Evolutionary conservation across 345 rosid genomes (phyloP).

Genomic region (Rhodamnia argentea): DNA sequence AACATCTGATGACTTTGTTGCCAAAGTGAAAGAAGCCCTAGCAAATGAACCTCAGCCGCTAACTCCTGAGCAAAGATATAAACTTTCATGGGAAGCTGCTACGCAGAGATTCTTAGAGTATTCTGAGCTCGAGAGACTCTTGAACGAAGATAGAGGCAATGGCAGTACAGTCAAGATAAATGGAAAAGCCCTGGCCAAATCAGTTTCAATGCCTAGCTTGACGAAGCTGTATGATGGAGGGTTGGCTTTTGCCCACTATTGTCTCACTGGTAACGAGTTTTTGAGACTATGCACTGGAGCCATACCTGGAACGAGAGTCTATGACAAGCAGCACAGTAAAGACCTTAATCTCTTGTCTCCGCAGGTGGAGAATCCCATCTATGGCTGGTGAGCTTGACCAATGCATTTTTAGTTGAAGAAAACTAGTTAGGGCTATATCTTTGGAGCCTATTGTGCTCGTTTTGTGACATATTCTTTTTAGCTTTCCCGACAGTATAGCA

Average conservation of each 20-base stretch:
- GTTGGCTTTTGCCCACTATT: conserved; percentile 77
- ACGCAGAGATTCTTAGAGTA: conserved; percentile 81
- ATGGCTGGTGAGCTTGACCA: conserved; percentile 41
- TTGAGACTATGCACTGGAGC: conserved; percentile 81
- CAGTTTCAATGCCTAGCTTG: conserved; percentile 50
- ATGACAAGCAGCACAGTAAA: conserved; percentile 73
- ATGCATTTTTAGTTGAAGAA: neutral
- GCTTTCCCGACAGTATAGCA: neutral
- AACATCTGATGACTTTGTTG: conserved; percentile 74
- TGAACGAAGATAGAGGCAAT: conserved; percentile 14
- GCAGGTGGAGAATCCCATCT: conserved; percentile 69
- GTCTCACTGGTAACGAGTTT: conserved; percentile 81
- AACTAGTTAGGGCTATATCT: neutral
- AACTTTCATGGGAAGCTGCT: conserved; percentile 97
- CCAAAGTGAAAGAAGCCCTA: conserved; percentile 79
- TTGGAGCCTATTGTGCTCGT: neutral
- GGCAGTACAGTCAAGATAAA: conserved; percentile 5
- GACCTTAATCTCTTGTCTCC: conserved; percentile 83
- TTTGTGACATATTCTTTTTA: neutral
- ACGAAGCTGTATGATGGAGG: conserved; percentile 71
- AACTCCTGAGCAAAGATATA: conserved; percentile 65
- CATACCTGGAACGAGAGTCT: conserved; percentile 71
- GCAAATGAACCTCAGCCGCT: conserved; percentile 80
- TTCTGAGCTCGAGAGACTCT: conserved; percentile 64
- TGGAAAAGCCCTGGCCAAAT: conserved; percentile 24